phyloP scores from a whole-genome alignment of 208 protist species.

The Crithidia expoeki region DNA sequence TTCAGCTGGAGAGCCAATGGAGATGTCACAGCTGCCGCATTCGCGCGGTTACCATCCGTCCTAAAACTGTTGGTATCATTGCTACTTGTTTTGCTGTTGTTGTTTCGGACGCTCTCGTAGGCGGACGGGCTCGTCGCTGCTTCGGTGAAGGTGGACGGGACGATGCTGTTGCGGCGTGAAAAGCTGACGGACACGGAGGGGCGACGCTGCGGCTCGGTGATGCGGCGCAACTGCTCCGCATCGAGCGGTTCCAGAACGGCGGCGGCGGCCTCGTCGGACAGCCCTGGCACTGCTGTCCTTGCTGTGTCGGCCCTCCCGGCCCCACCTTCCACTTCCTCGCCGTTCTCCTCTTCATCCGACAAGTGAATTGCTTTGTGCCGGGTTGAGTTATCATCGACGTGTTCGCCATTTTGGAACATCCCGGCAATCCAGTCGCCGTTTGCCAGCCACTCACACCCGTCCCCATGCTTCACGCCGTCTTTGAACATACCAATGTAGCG shows the following conservation, averaged over 20 bases:
- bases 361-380: constrained; percentile 40
- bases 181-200: constrained; percentile 10
- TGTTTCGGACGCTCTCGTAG: no score
- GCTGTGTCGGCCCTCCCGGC: not conserved
- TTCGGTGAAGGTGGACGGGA: no score
- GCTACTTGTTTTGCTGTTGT: no score
- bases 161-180: not conserved
- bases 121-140: not conserved
- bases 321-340: not conserved
- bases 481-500: constrained; percentile 87
- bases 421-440: constrained; percentile 84
- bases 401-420: constrained; percentile 73
- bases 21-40: not conserved
- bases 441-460: constrained; percentile 81
- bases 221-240: constrained; percentile 48
- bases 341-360: constrained; percentile 14
- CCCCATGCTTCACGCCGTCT: constrained; percentile 83
- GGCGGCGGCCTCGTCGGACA: constrained; percentile 33
- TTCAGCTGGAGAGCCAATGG: constrained; percentile 22
- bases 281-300: not conserved
- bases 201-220: constrained; percentile 30
- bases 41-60: no score
- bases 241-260: constrained; percentile 50
- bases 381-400: constrained; percentile 62
- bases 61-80: no score